phyloP scores from a whole-genome alignment of 2,329 filamentous ascomycete species.

The Xylariaceae sp. region DNA sequence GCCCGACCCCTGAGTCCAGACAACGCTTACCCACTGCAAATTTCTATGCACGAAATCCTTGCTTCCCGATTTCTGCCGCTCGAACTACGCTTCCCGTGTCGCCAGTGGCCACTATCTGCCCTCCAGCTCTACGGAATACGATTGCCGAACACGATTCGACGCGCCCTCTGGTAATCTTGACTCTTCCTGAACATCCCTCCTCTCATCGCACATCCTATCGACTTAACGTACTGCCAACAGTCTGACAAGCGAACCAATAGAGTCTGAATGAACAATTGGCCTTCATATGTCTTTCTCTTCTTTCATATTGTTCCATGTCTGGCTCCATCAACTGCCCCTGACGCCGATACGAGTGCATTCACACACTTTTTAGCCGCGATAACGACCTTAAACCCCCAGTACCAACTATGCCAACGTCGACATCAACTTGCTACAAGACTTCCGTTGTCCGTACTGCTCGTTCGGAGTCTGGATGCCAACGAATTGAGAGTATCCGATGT shows the following conservation, averaged over 20 bases:
- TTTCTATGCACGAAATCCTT: background rate
- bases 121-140: background rate
- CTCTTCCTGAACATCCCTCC: background rate
- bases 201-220: background rate
- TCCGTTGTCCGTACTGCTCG: background rate
- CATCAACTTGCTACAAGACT: background rate
- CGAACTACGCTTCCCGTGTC: background rate
- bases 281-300: background rate
- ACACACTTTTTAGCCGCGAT: background rate
- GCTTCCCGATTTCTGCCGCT: background rate
- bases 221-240: background rate
- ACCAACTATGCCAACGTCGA: background rate
- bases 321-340: background rate
- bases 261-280: background rate
- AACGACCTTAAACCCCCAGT: background rate
- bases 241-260: background rate
- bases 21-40: background rate
- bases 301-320: background rate
- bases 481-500: background rate
- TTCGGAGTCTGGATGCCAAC: background rate
- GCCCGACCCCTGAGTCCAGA: background rate
- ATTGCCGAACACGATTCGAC: background rate
- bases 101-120: background rate
- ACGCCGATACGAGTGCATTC: background rate
- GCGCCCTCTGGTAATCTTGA: too few species aligned